Percentiles rank a stretch among this genome's conserved stretches.
These are phyloP conservation scores for Populus hybrid DNA, from an alignment of 441 rosid genomes.

Conservation along the genomic window DNA sequence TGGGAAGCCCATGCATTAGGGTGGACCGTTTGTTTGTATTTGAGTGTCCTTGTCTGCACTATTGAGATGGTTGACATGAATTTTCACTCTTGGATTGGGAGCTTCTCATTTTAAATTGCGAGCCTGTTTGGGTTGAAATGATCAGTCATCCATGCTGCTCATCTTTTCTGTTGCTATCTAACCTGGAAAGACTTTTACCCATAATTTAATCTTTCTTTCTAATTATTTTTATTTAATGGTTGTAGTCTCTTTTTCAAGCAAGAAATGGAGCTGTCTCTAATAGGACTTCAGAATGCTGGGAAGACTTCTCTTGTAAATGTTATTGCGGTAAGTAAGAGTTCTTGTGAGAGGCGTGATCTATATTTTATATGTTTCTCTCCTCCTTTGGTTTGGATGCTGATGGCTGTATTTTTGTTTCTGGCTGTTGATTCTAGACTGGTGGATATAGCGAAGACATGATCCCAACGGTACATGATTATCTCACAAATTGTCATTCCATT, in stretches of 20 bases:
- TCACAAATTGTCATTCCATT: neutral
- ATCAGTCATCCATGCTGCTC: neutral
- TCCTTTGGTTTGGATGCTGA: slow-evolving; percentile 14
- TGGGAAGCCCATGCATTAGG: neutral
- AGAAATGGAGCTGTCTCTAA: slow-evolving; percentile 95
- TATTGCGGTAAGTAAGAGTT: slow-evolving; percentile 65
- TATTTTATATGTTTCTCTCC: neutral
- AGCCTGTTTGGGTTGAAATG: slow-evolving; percentile 1
- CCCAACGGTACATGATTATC: slow-evolving; percentile 69
- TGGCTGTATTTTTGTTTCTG: slow-evolving; percentile 6
- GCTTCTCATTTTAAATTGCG: neutral
- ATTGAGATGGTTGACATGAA: too few relatives aligned
- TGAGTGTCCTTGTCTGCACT: neutral
- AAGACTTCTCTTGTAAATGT: slow-evolving; percentile 93
- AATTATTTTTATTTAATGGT: neutral
- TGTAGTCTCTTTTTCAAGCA: slow-evolving; percentile 88
- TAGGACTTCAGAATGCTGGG: slow-evolving; percentile 97
- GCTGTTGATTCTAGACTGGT: slow-evolving; percentile 60
- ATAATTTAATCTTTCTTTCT: neutral
- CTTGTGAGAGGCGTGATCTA: neutral
- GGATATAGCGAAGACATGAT: slow-evolving; percentile 99
- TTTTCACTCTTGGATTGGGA: neutral
- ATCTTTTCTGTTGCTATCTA: neutral
- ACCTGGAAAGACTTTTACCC: neutral
- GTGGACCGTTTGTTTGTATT: neutral